Evolutionary conservation across 208 protist species (phyloP).

Genomic region (Lotmaria passim): DNA sequence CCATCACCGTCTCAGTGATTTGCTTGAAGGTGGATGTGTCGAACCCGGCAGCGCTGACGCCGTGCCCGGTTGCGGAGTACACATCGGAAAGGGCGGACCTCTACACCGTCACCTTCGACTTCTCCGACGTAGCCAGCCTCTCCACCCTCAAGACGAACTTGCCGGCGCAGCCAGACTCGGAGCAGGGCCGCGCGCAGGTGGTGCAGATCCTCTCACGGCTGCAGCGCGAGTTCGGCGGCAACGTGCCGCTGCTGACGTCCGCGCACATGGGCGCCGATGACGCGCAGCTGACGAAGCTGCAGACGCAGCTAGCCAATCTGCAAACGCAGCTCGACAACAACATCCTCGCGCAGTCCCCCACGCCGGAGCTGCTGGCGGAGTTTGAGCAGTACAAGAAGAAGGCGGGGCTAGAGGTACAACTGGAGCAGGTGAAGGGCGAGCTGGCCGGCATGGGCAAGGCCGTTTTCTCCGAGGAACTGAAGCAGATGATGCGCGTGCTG

Average conservation of each 20-base stretch:
- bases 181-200: slow-evolving; percentile 72
- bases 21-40: slow-evolving; percentile 72
- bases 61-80: slow-evolving; percentile 85
- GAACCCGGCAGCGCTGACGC: slow-evolving; percentile 46
- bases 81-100: slow-evolving; percentile 85
- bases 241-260: slow-evolving; percentile 94
- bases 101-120: slow-evolving; percentile 86
- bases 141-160: slow-evolving; percentile 83
- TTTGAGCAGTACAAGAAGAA: slow-evolving; percentile 82
- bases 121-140: slow-evolving; percentile 73
- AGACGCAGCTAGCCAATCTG: slow-evolving; percentile 85
- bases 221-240: slow-evolving; percentile 66
- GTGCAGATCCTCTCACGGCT: slow-evolving; percentile 85
- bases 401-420: slow-evolving; percentile 62
- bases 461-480: slow-evolving; percentile 95
- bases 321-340: slow-evolving; percentile 83
- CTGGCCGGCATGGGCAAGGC: slow-evolving; percentile 85
- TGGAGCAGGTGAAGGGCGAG: slow-evolving; percentile 77
- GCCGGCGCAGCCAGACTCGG: slow-evolving; percentile 75
- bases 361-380: slow-evolving; percentile 53
- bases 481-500: slow-evolving; percentile 97
- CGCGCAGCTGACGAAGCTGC: slow-evolving; percentile 70
- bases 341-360: slow-evolving; percentile 65
- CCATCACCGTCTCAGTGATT: slow-evolving; percentile 81
- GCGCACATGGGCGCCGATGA: slow-evolving; percentile 97